Conservation (phyloP, 2,329 filamentous ascomycete species). For the Ceratocystis harringtonii region DNA sequence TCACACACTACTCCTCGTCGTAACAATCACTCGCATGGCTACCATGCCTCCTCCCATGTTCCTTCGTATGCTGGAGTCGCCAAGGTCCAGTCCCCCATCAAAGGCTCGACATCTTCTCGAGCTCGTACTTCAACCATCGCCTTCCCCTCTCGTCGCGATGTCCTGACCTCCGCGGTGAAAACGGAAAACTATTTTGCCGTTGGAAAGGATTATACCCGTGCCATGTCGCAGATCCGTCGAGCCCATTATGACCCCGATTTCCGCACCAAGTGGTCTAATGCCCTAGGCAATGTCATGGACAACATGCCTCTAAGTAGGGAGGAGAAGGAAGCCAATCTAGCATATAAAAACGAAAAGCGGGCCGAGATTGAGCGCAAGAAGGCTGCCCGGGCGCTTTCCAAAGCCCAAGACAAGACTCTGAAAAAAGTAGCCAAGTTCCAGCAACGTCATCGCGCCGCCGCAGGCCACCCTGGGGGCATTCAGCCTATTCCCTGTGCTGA, state of each 20-base stretch:
- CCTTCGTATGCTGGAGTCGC: background rate
- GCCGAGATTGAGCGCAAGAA: background rate
- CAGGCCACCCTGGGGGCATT: background rate
- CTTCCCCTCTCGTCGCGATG: background rate
- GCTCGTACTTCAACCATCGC: background rate
- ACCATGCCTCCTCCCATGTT: background rate
- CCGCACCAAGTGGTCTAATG: background rate
- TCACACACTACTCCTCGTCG: background rate
- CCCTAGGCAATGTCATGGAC: constrained; percentile 4
- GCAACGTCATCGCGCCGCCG: background rate
- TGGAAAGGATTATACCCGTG: background rate
- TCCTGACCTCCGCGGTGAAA: background rate
- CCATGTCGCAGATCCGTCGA: background rate
- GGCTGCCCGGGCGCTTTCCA: background rate
- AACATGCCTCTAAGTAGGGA: background rate
- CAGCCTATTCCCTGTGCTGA: background rate
- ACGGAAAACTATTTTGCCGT: constrained; percentile 1
- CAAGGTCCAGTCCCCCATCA: background rate
- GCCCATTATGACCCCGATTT: background rate
- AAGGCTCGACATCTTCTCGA: background rate
- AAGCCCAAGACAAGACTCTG: background rate
- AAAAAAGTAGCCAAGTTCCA: background rate
- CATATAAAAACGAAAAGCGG: background rate
- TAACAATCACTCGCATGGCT: background rate
- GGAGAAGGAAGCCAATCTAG: background rate